Base-by-base conservation (phyloP, 2,329 filamentous ascomycete genomes). In the Cladosporium sp. region DNA sequence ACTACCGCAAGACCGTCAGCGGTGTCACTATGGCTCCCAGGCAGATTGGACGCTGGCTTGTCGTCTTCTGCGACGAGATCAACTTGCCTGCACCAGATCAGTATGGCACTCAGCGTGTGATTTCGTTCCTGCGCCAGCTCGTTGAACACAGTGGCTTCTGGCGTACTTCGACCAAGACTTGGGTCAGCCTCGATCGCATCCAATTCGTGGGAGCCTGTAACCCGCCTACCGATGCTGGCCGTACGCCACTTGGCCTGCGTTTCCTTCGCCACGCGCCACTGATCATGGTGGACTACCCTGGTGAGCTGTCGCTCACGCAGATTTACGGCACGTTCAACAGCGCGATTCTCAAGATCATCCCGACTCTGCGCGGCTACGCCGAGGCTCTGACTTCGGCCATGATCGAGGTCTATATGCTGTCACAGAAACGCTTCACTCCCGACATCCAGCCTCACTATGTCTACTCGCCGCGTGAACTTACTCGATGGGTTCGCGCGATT, bases 131-230 rank as follows among this genome's bases (percentile, higher is more conserved):
- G 70, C 89, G 96, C 72, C 95, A 99, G 78, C 88, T 99, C 68
- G 93, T 99, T 58, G 95, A 99, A 78, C 95, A 99, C 76, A 98
- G 98, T 72, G 95, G 95, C 33, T 99, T 99, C 86, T 99, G 96
- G 96, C 88, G 94, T 71, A 97, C 96, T 0, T 91, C 91, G 0
- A 96, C 98, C 80, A 97, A 97, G 82, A 93, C 91, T 4, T 99
- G 95, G 95, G 95, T 99, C 60, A 96, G 92, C 6, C 86, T 99
- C 23, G 96, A 99, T 76, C 91, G 96, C 53, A 98, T 99, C 73
- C 95, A 99, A 76, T 99, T 99, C 71, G 96, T 99, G 62, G 95
- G 95, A 72, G 95, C 95, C 74, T 99, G 95, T 78, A 99, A 99
- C 79, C 96, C 95, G 72, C 95, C 95, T 0, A 98, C 95, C 0